phyloP scores from a whole-genome alignment of 1,139 yeast species.

The Saccharomyces hybrid region DNA sequence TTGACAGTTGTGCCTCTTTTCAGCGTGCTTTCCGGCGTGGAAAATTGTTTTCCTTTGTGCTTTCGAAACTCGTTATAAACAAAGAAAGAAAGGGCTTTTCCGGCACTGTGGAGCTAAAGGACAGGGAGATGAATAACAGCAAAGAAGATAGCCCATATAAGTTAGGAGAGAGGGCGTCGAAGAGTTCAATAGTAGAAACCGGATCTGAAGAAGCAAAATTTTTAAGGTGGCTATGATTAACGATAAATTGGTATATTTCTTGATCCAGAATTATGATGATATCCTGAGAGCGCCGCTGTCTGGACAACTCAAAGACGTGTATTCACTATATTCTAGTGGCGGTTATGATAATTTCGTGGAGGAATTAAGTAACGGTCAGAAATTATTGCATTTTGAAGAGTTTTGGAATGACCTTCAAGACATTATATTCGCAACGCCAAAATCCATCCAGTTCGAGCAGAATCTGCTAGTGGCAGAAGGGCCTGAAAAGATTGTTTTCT shows the following conservation, averaged over 20 bases:
- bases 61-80: background rate
- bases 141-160: background rate
- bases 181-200: too few species aligned
- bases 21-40: background rate
- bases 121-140: background rate
- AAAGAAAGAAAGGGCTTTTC: background rate
- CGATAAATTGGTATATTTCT: slow-evolving; percentile 7
- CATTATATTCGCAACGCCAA: background rate
- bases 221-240: slow-evolving; percentile 1
- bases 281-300: slow-evolving; percentile 9
- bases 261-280: slow-evolving; percentile 10
- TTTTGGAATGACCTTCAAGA: background rate
- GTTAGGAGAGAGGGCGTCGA: too few species aligned
- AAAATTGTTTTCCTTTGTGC: background rate
- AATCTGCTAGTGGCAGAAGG: background rate
- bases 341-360: background rate
- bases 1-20: background rate
- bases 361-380: background rate
- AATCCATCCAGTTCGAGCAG: background rate
- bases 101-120: background rate
- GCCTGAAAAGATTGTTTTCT: background rate
- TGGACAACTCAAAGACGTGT: slow-evolving; percentile 11
- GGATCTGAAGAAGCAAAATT: background rate
- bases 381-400: background rate
- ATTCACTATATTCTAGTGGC: slow-evolving; percentile 5